phyloP scores from a whole-genome alignment of 1,139 yeast genomes.

The Saccharomyces hybrid region DNA sequence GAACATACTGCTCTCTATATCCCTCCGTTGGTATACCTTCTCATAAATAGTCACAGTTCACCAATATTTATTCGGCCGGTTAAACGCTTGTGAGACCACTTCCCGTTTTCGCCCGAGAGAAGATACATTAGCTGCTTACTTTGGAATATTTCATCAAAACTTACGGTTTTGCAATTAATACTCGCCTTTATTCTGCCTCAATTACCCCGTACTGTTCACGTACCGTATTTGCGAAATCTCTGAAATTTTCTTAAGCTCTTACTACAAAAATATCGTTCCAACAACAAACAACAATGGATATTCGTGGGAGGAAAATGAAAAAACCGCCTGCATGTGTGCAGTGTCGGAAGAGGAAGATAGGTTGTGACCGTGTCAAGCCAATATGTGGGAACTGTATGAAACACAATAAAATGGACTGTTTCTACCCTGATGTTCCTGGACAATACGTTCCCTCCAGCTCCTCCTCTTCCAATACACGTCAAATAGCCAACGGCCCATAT shows the following conservation, averaged over 20 bases:
- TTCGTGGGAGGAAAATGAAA: no score
- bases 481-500: neutral
- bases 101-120: constrained; percentile 1
- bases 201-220: neutral
- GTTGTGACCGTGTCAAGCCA: no score
- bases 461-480: neutral
- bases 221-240: neutral
- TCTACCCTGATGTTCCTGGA: no score
- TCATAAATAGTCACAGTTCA: neutral
- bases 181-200: neutral
- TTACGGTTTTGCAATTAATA: neutral
- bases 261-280: neutral
- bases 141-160: neutral
- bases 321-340: no score
- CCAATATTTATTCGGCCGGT: neutral
- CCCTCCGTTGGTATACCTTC: neutral
- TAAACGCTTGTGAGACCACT: neutral
- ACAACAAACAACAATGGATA: constrained; percentile 13
- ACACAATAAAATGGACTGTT: no score
- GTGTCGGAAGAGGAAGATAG: no score
- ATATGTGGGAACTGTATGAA: no score
- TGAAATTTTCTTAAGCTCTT: neutral
- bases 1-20: neutral
- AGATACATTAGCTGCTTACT: neutral
- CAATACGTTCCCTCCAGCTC: constrained; percentile 9